Base-by-base conservation (phyloP, 1,139 yeast genomes). In the Kodamaea ohmeri region DNA sequence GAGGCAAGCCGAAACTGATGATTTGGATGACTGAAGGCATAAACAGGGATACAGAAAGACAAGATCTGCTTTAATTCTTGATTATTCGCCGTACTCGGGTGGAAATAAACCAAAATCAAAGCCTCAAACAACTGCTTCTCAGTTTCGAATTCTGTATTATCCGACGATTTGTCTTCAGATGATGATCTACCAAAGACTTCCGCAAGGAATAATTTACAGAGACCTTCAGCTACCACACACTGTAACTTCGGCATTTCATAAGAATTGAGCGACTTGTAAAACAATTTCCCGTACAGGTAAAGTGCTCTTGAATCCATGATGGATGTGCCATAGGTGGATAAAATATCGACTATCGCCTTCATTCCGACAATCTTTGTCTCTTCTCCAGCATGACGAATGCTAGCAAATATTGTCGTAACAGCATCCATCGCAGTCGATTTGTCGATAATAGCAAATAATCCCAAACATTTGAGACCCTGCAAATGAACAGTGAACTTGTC, bases 41-140 rank as follows among this genome's bases (percentile, higher is more conserved):
- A 89, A 1, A 87, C 96, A 0, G 97, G 97, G 26, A 92, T 71
- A 54, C 96, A 89, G 55, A 87, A 89, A 8, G 95, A 80, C 43
- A 90, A 76, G 1, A 87, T 84, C 60, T 92, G 97, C 40, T 83
- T 73, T 45, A 90, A 66, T 13, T 80, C 78, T 43, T 78, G 82
- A 50, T 89, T 88, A 11, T 66, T 61, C 4, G 76, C 61, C 35
- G 83, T 81, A 2, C 66, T 58, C 0, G 90, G 88, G 41, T 84
- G 81, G 60, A 87, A 89, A 52, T 88, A 90, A 1, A 85, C 76
- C 37, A 86, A 61, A 4, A 90, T 64, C 41, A 89, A 66, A 0
- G 86, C 77, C 55, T 83, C 90, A 45, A 89, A 75, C 22, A 89
- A 61, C 44, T 67, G 64, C 34, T 55, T 61, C 35, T 63, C 69